Base-by-base conservation (phyloP, 2,329 filamentous ascomycete genomes). In the Exserohilum turcica region DNA sequence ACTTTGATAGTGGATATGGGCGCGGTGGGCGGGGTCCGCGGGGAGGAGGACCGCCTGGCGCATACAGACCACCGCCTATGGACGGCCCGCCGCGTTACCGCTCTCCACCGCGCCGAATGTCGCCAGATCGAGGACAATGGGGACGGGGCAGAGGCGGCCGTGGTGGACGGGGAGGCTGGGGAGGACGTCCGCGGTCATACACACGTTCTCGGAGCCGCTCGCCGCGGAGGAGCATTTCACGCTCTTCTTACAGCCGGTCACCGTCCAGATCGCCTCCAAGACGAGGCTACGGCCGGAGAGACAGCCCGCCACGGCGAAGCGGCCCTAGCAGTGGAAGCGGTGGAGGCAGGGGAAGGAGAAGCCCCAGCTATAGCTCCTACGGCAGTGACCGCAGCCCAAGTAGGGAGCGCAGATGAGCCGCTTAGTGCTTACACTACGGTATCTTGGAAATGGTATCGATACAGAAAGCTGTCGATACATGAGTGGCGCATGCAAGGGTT, bases 331-430 rank as follows among this genome's bases (percentile, higher is more conserved):
- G 60, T 18, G 63, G 65, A 33, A 56, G 67, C 19, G 59, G 63
- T 49, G 63, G 63, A 24, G 66, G 63, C 45, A 74, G 51, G 21
- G 54, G 45, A 57, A 78, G 83, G 56, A 78, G 85, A 59, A 86
- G 84, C 62, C 82, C 82, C 3, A 87, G 84, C 63, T 86, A 86
- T 63, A 84, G 80, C 63, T 86, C 84, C 59, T 86, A 86, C 62
- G 84, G 82, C 64, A 86, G 83, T 66, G 67, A 80, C 65, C 80
- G 80, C 59, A 81, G 79, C 47, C 66, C 76, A 48, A 80, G 77
- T 55, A 69, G 77, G 46, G 61, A 63, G 24, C 61, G 60, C 8
- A 63, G 61, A 47, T 67, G 52, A 54, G 19, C 18, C 16, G 6
- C 10, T 10, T 24, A 44, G 13, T 12, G 10, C 3, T 24, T 8